Percentiles rank a stretch among this genome's conserved stretches.
These are phyloP conservation scores for Fallopia convolvulus DNA, from an alignment of 148 eudicot species.

Conservation along the genomic window DNA sequence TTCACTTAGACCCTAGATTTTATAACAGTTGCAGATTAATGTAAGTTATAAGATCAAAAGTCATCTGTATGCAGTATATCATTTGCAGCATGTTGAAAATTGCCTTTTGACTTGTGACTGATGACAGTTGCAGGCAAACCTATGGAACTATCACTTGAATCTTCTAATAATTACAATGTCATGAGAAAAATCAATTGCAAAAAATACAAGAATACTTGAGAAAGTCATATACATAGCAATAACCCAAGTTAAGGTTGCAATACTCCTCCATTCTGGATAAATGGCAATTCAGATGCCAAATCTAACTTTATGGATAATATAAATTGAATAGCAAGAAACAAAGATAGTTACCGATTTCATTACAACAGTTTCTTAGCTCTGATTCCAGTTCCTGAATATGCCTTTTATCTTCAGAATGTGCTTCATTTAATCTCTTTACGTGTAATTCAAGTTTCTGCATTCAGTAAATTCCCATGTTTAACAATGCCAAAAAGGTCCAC, in stretches of 20 bases:
- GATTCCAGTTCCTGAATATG: constrained; percentile 56
- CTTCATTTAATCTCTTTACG: constrained; percentile 46
- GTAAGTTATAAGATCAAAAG: background rate
- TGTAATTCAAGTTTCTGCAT: constrained; percentile 59
- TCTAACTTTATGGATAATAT: background rate
- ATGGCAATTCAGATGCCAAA: background rate
- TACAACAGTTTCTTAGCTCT: constrained; percentile 50
- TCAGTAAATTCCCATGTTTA: constrained; percentile 12
- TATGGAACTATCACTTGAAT: background rate
- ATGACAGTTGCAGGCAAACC: background rate
- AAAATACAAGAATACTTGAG: background rate
- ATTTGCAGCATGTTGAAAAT: background rate
- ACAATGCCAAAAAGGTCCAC: background rate
- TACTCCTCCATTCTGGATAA: background rate
- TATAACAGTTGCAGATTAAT: background rate
- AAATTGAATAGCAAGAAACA: background rate
- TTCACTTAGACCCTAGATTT: background rate
- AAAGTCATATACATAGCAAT: background rate
- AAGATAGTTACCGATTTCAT: constrained; percentile 59
- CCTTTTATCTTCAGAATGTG: constrained; percentile 45
- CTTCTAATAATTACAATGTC: background rate
- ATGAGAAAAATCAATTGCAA: background rate
- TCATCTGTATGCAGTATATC: background rate
- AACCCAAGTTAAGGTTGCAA: background rate
- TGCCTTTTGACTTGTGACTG: background rate